These are phyloP conservation scores for Leucogyrophana mollusca DNA, from an alignment of 768 basidiomycete species.

Conservation along the genomic window DNA sequence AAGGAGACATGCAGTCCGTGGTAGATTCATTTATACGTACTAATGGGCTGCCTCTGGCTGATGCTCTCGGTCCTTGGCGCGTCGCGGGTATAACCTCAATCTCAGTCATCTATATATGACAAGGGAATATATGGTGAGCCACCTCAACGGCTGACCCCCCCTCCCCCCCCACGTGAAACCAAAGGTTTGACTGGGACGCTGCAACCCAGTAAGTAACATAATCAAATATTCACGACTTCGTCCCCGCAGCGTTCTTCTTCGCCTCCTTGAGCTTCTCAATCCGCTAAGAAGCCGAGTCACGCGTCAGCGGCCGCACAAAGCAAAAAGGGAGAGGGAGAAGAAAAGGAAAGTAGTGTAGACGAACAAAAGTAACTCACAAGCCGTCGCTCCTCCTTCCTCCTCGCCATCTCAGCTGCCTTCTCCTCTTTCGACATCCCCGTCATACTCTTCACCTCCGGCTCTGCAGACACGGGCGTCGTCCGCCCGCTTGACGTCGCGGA, in stretches of 20 bases:
- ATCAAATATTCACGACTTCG: no score
- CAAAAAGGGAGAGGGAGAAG: conserved; percentile 4
- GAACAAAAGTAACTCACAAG: conserved; percentile 62
- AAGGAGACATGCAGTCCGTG: no score
- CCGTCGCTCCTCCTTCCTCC: conserved; percentile 89
- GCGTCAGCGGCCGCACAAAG: neutral
- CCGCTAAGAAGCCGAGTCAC: conserved; percentile 40
- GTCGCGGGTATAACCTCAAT: no score
- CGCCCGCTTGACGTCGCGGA: conserved; percentile 17
- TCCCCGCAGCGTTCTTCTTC: conserved; percentile 50
- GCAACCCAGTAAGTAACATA: no score
- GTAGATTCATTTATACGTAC: no score
- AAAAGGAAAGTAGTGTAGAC: neutral
- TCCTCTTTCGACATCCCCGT: conserved; percentile 79
- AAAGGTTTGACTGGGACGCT: no score
- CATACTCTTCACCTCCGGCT: conserved; percentile 27
- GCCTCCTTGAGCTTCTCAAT: conserved; percentile 81
- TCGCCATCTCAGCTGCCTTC: conserved; percentile 89
- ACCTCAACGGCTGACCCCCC: no score
- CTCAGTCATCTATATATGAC: no score
- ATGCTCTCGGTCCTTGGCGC: no score
- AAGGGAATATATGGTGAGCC: no score
- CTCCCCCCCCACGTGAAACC: no score
- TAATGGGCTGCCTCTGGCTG: no score
- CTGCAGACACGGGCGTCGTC: conserved; percentile 25